Evolutionary conservation across 2,329 filamentous ascomycete species (phyloP), one percentile per base, ranked within the genome.

Genomic region (Microcyclospora pomicola): DNA sequence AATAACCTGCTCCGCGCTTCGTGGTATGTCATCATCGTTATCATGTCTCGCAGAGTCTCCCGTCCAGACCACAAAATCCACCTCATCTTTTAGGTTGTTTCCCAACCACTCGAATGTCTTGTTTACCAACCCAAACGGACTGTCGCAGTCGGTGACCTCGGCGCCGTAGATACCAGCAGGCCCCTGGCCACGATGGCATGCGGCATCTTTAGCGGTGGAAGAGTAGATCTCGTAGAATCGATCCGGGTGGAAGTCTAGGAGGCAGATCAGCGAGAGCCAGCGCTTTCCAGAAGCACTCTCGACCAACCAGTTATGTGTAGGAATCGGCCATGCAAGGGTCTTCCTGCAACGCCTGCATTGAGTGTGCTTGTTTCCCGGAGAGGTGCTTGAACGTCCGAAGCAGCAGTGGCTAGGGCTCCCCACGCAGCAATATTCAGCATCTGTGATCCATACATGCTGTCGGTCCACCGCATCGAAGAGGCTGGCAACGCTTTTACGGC

Each of bases 71-170:
- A 61, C 53, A 37, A 61, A 61, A 40, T 61, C 59, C 30, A 61
- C 52, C 37, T 55, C 48, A 42, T 60, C 55, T 43, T 51, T 56
- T 35, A 60, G 42, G 39, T 59, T 45, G 12, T 52, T 41, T 14
- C 75, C 68, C 36, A 98, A 80, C 88, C 88, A 98, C 52, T 78
- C 71, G 54, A 96, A 84, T 0, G 88, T 96, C 50, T 83, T 81
- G 59, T 96, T 82, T 43, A 94, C 67, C 13, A 98, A 75, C 0
- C 79, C 66, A 42, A 78, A 62, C 0, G 91, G 88, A 2, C 83
- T 75, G 63, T 98, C 91, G 68, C 91, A 98, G 42, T 85, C 82
- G 7, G 82, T 82, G 1, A 78, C 85, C 59, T 91, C 83, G 39
- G 86, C 79, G 52, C 91, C 91, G 55, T 85, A 91, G 36, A 72